Evolutionary conservation across 768 basidiomycete species (phyloP).

Genomic region (Xerocomellus chrysenteron): DNA sequence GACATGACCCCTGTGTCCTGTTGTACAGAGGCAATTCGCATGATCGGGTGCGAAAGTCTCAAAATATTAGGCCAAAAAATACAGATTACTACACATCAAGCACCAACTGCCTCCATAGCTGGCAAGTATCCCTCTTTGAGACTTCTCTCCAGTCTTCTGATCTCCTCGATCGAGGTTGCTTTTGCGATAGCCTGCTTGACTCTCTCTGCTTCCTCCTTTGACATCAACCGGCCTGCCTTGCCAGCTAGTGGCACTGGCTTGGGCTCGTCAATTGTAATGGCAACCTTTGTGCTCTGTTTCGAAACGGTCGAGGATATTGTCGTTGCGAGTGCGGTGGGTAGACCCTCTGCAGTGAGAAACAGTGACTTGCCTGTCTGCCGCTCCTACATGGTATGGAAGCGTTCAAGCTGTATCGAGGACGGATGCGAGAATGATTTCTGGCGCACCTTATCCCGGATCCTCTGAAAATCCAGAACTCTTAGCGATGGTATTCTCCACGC

Average conservation of each 20-base stretch:
- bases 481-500: slow-evolving; percentile 83
- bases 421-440: slow-evolving; percentile 31
- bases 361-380: slow-evolving; percentile 69
- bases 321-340: slow-evolving; percentile 78
- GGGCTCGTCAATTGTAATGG: slow-evolving; percentile 78
- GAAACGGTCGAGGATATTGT: slow-evolving; percentile 74
- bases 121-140: slow-evolving; percentile 84
- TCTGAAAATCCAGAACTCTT: slow-evolving; percentile 92
- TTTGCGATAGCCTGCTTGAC: slow-evolving; percentile 86
- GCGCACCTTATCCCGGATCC: slow-evolving; percentile 91
- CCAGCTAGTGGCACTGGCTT: slow-evolving; percentile 51
- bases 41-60: not conserved
- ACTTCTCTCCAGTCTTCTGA: slow-evolving; percentile 78
- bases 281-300: slow-evolving; percentile 57
- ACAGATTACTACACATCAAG: slow-evolving; percentile 46
- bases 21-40: not conserved
- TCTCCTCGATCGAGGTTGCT: slow-evolving; percentile 90
- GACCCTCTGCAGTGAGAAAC: slow-evolving; percentile 78
- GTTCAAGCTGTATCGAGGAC: slow-evolving; percentile 27
- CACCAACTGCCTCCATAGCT: slow-evolving; percentile 72
- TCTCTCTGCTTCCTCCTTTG: slow-evolving; percentile 85
- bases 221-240: slow-evolving; percentile 85
- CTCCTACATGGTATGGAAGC: slow-evolving; percentile 54
- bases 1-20: not conserved
- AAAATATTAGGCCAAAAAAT: slow-evolving; percentile 28